Evolutionary conservation across 2,329 filamentous ascomycete species (phyloP), one percentile per base, ranked within the genome.

Genomic region (Whalleya microplaca): DNA sequence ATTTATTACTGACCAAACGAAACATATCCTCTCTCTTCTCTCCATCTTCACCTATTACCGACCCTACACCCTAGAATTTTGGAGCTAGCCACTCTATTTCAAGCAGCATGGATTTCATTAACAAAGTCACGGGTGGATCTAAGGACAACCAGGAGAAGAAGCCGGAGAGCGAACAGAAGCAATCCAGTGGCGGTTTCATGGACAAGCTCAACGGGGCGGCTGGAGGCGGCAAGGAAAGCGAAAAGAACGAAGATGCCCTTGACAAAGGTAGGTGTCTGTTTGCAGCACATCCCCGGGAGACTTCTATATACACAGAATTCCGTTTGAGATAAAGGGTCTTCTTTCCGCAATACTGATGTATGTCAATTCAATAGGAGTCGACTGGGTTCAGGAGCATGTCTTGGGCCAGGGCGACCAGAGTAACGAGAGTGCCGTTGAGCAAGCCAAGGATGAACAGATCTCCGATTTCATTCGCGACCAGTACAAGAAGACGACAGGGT

Each of bases 401-500:
- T 70, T 95, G 16, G 85, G 86, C 40, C 78, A 85, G 64, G 91
- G 91, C 18, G 69, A 83, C 45, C 91, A 95, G 77, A 78, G 83
- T 75, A 90, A 91, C 71, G 89, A 89, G 73, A 80, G 74, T 48
- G 91, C 91, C 4, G 70, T 86, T 19, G 91, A 96, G 76, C 91
- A 96, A 76, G 89, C 88, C 66, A 93, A 94, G 78, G 91, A 95
- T 71, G 88, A 91, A 73, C 79, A 89, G 71, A 90, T 93, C 65
- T 86, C 84, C 23, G 88, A 92, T 71, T 87, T 83, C 72, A 85
- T 94, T 65, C 84, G 90, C 40, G 74, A 73, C 42, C 78, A 89
- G 73, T 93, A 92, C 81, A 92, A 91, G 81, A 75, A 66, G 45
- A 70, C 75, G 0, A 89, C 87, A 0, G 91, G 91, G 56, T 84